These are phyloP conservation scores for Wickerhamiella cacticola DNA, from an alignment of 805 yeast species.

Conservation along the genomic window DNA sequence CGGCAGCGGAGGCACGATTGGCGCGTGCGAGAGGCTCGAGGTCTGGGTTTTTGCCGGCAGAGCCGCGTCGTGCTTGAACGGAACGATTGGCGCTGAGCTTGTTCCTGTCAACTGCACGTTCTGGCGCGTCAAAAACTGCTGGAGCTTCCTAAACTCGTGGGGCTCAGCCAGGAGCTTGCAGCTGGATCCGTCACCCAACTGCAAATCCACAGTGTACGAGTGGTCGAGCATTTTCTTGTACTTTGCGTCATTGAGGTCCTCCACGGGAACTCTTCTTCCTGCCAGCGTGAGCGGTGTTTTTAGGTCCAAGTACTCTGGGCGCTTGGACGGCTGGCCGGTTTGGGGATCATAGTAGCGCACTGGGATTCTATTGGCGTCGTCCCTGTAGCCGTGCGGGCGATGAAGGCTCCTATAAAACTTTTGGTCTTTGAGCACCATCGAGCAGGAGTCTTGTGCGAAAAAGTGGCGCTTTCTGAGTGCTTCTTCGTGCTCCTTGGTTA, in stretches of 20 bases:
- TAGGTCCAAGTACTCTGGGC: no score
- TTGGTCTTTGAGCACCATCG: background rate
- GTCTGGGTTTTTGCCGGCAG: background rate
- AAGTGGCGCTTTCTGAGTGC: background rate
- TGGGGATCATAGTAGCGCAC: no score
- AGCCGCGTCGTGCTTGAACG: background rate
- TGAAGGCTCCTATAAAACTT: background rate
- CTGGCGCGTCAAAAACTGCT: background rate
- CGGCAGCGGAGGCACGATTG: background rate
- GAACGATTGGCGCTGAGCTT: background rate
- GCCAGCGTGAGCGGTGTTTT: background rate
- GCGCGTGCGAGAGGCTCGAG: background rate
- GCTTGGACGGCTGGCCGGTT: no score
- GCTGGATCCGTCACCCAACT: no score
- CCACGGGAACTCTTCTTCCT: background rate
- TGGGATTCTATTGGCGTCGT: background rate
- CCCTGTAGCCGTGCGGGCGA: background rate
- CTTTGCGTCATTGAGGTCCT: background rate
- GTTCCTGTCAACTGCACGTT: background rate
- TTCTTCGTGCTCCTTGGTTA: no score
- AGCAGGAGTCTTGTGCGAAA: background rate
- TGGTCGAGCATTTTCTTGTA: no score
- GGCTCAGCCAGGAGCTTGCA: no score
- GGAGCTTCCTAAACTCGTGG: background rate
- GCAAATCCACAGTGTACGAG: no score